phyloP scores from a whole-genome alignment of 1,284 basidiomycete genomes.

The Cryptococcus amylolentus region DNA sequence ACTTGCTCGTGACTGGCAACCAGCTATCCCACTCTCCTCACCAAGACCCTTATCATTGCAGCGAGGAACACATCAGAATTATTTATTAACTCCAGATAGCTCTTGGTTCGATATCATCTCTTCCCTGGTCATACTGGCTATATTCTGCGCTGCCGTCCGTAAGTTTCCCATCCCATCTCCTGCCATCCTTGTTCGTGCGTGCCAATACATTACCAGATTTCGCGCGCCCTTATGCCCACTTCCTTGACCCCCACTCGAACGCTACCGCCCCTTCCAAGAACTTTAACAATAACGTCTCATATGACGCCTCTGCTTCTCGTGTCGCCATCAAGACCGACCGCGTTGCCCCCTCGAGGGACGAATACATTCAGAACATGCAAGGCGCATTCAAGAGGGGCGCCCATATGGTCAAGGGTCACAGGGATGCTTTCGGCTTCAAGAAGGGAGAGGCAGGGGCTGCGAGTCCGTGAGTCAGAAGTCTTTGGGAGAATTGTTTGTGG shows the following conservation, averaged over 20 bases:
- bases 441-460: slow-evolving; percentile 7
- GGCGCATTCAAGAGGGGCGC: slow-evolving; percentile 35
- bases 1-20: no score
- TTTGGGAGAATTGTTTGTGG: background rate
- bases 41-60: no score
- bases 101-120: slow-evolving; percentile 34
- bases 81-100: slow-evolving; percentile 6
- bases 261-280: slow-evolving; percentile 5
- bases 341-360: slow-evolving; percentile 27
- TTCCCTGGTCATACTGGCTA: slow-evolving; percentile 27
- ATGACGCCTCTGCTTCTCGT: slow-evolving; percentile 19
- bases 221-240: slow-evolving; percentile 14
- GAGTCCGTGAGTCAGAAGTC: slow-evolving; percentile 15
- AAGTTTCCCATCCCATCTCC: slow-evolving; percentile 13
- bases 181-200: background rate
- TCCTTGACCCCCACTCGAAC: slow-evolving; percentile 11
- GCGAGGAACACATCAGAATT: no score
- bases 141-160: slow-evolving; percentile 40
- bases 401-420: slow-evolving; percentile 27
- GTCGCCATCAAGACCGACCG: slow-evolving; percentile 31
- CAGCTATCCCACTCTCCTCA: no score
- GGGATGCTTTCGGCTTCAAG: slow-evolving; percentile 27
- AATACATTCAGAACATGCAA: slow-evolving; percentile 34
- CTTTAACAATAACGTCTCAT: slow-evolving; percentile 14
- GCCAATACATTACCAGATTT: slow-evolving; percentile 13